These are phyloP conservation scores for Phytophthora sp. DNA, from an alignment of 352 stramenopile genomes.

Conservation along the genomic window DNA sequence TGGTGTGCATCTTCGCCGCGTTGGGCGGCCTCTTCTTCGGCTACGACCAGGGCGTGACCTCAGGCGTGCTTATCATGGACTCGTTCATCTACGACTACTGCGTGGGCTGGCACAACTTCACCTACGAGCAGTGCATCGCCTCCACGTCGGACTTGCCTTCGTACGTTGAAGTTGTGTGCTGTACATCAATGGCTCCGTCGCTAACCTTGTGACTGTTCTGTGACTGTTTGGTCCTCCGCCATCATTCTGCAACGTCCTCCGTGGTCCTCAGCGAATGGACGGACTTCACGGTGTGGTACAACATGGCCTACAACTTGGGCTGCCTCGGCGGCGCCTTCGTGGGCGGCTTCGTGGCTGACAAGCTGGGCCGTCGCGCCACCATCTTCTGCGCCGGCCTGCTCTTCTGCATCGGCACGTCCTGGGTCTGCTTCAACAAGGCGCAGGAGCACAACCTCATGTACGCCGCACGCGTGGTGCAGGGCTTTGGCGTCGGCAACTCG, in stretches of 20 bases:
- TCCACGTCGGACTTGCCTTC: constrained; percentile 11
- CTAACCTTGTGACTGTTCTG: too few relatives aligned
- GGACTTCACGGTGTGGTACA: constrained; percentile 28
- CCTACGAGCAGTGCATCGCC: constrained; percentile 18
- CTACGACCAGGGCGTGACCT: constrained; percentile 22
- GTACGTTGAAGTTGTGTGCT: too few relatives aligned
- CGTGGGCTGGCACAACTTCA: constrained; percentile 31
- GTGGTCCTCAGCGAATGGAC: constrained; percentile 16
- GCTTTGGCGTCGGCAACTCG: constrained; percentile 29
- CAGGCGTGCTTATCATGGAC: constrained; percentile 20
- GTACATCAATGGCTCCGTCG: too few relatives aligned
- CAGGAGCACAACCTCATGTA: constrained; percentile 18
- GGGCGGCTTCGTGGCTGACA: constrained; percentile 19
- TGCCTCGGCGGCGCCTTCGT: constrained; percentile 15
- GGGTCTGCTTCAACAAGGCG: constrained; percentile 26
- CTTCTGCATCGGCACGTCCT: constrained; percentile 31
- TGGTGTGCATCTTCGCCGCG: constrained; percentile 15
- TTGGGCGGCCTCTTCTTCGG: constrained; percentile 21
- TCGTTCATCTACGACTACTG: constrained; percentile 27
- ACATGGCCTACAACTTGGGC: constrained; percentile 25
- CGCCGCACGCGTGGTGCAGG: constrained; percentile 23
- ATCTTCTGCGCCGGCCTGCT: constrained; percentile 34
- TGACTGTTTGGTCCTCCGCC: too few relatives aligned
- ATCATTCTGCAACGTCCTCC: too few relatives aligned
- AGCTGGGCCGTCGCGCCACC: constrained; percentile 21